phyloP scores from a whole-genome alignment of 2,329 filamentous ascomycete species.

The Neofusicoccum ribis region DNA sequence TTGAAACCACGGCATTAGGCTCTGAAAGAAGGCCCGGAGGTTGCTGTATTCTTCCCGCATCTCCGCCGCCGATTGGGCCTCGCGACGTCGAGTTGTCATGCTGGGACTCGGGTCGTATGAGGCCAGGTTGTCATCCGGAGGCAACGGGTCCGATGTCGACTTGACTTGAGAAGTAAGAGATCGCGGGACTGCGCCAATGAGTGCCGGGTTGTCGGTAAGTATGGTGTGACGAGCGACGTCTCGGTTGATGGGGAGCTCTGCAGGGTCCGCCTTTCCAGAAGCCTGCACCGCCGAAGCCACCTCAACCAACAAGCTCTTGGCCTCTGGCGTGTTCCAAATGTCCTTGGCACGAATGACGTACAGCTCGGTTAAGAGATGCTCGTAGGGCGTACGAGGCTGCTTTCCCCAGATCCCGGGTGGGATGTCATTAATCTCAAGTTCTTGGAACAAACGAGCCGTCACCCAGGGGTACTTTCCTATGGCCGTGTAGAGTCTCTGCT shows the following conservation, averaged over 20 bases:
- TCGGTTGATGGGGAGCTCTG: conserved; percentile 45
- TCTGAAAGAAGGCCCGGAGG: conserved; percentile 21
- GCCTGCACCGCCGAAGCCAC: conserved; percentile 58
- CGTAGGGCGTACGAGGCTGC: conserved; percentile 62
- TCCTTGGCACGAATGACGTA: conserved; percentile 78
- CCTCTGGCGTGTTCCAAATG: conserved; percentile 80
- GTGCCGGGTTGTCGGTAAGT: conserved; percentile 69
- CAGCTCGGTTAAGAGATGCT: conserved; percentile 71
- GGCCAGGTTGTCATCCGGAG: conserved; percentile 56
- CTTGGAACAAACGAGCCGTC: conserved; percentile 75
- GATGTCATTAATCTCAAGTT: conserved; percentile 71
- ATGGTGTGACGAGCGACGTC: conserved; percentile 74
- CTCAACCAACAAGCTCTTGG: conserved; percentile 67
- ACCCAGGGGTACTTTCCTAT: conserved; percentile 82
- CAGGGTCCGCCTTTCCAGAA: conserved; percentile 40
- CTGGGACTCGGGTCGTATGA: conserved; percentile 26
- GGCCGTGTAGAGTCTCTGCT: conserved; percentile 63
- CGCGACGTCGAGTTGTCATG: background rate
- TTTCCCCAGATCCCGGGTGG: conserved; percentile 84
- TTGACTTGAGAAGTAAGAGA: conserved; percentile 54
- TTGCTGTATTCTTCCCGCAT: conserved; percentile 20
- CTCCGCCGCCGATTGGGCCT: background rate
- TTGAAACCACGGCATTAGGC: conserved; percentile 21
- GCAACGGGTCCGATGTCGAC: conserved; percentile 80
- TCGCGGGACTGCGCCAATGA: conserved; percentile 70